phyloP scores from a whole-genome alignment of 352 stramenopile species.

The Pythium volutum region DNA sequence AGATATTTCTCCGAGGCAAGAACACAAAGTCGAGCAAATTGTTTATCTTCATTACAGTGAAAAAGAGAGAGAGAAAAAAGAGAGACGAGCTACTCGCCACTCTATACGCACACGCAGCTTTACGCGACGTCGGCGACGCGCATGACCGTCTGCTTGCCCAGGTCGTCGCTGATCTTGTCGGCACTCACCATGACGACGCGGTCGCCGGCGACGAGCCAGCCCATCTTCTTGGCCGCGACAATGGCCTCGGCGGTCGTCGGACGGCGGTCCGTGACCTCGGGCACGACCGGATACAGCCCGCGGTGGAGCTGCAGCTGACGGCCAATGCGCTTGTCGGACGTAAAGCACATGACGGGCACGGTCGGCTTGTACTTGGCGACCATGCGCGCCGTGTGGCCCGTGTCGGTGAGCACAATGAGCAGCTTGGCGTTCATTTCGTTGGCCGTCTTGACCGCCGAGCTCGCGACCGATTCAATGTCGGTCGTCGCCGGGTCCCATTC shows the following conservation, averaged over 20 bases:
- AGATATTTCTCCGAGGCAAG: background rate
- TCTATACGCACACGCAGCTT: background rate
- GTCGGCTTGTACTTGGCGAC: slow-evolving; percentile 90
- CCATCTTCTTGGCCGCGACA: slow-evolving; percentile 87
- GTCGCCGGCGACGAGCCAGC: slow-evolving; percentile 87
- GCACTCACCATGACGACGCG: slow-evolving; percentile 86
- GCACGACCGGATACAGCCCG: slow-evolving; percentile 70
- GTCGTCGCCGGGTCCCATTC: slow-evolving; percentile 59
- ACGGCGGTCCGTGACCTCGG: slow-evolving; percentile 49
- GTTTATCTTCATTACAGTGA: slow-evolving; percentile 6
- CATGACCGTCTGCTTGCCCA: slow-evolving; percentile 83
- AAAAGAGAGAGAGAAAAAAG: background rate
- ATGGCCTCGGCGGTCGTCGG: slow-evolving; percentile 86
- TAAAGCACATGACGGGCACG: slow-evolving; percentile 92
- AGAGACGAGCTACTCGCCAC: background rate
- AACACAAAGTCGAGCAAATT: background rate
- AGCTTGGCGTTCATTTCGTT: slow-evolving; percentile 83
- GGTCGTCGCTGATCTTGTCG: slow-evolving; percentile 75
- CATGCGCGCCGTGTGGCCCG: slow-evolving; percentile 76
- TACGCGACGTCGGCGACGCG: slow-evolving; percentile 77
- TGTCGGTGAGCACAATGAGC: slow-evolving; percentile 83
- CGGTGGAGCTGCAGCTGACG: slow-evolving; percentile 91
- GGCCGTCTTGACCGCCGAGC: slow-evolving; percentile 81
- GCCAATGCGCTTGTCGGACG: slow-evolving; percentile 82
- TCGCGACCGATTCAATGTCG: slow-evolving; percentile 83